Base-by-base conservation (phyloP, 768 basidiomycete species). In the Leccinum aurantiacum region DNA sequence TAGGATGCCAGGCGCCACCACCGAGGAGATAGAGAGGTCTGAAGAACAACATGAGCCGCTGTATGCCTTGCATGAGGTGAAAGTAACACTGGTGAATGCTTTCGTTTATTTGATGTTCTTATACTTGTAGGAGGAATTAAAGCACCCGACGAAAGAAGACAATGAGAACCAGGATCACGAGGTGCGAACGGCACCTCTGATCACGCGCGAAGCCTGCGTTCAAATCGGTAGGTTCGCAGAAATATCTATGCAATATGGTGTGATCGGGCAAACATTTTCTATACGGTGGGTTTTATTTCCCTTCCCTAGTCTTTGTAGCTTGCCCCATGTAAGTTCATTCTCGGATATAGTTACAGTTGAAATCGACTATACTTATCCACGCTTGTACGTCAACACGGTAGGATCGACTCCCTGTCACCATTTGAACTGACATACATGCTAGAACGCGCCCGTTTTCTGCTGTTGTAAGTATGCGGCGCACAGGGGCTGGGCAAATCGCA, bases 361-460 rank as follows among this genome's bases (percentile, higher is more conserved):
- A 69, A 24, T 59, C 57, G 11, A 56, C 53, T 31, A 31, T 31
- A 11, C 31, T 31, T 3, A 31, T 63, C 76, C 75, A 6, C 76
- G 87, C 0, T 54, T 88, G 6, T 89, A 89, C 65, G 64, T 88
- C 13, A 89, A 89, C 65, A 87, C 86, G 3, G 87, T 85, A 64
- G 75, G 53, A 31, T 11, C 22, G 47, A 52, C 22, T n/a, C 37
- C 25, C 5, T 14, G 35, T 35, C 35, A 24, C 57, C 27, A 11
- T 50, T 13, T 54, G 47, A 17, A 62, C 70, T 31, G 31, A 31
- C 31, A 31, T 31, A 31, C 10, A 31, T 31, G 31, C 31, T 31
- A 31, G 3, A 31, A 31, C 31, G 31, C 10, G 31, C 31, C 31
- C 31, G 10, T 31, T 29, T 29, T 29, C 29, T 29, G 29, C 29